phyloP scores from a whole-genome alignment of 192 early-diverging fungal species.

The Umbelopsis isabellina region DNA sequence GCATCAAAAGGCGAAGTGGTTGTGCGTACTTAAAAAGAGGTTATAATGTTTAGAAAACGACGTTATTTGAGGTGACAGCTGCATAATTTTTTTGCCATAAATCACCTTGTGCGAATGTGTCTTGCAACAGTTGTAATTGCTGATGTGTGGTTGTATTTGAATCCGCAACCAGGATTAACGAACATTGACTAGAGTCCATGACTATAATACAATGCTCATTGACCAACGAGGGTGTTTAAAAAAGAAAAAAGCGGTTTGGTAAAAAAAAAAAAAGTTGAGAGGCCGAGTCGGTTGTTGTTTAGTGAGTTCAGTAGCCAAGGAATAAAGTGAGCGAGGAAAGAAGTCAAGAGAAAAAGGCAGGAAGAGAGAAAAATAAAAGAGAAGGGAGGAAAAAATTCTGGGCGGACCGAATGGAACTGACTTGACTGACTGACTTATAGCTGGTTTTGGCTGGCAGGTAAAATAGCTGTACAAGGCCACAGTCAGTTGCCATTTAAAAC shows the following conservation, averaged over 20 bases:
- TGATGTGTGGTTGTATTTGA: background rate
- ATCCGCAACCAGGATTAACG: conserved; percentile 18
- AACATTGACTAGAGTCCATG: conserved; percentile 24
- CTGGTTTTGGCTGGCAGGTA: no score
- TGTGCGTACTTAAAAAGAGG: background rate
- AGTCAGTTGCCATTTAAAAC: no score
- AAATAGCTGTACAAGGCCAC: no score
- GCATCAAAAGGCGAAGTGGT: background rate
- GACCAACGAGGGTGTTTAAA: background rate
- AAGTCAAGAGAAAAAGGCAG: background rate
- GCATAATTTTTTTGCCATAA: background rate
- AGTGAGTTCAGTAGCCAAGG: background rate
- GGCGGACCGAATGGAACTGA: no score
- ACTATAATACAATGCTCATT: conserved; percentile 15
- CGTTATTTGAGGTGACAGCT: background rate
- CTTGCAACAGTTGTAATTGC: background rate
- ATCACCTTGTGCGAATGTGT: conserved; percentile 9
- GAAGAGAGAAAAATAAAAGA: background rate
- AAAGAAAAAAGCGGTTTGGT: background rate
- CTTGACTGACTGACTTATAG: no score
- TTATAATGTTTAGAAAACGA: background rate
- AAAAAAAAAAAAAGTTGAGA: background rate
- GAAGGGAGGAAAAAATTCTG: background rate
- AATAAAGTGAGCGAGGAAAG: background rate
- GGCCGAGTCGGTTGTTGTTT: background rate